phyloP scores from a whole-genome alignment of 805 yeast genomes.

The Pichia phayaonensis region DNA sequence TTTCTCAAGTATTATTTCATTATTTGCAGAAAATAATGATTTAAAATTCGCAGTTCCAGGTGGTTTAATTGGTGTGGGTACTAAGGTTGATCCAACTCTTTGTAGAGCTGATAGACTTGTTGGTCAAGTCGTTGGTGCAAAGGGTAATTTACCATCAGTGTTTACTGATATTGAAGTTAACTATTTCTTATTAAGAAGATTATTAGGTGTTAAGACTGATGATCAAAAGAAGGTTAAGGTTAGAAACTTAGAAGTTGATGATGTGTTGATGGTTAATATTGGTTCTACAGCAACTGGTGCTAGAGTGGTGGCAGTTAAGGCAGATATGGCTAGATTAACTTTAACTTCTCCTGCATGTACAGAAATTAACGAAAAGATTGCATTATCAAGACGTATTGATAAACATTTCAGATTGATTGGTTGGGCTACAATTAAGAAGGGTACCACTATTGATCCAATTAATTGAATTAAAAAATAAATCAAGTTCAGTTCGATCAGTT shows the following conservation, averaged over 20 bases:
- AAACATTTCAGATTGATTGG: constrained; percentile 99
- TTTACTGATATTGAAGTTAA: constrained; percentile 97
- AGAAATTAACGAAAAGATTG: constrained; percentile 96
- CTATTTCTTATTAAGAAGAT: constrained; percentile 91
- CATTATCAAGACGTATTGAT: constrained; percentile 96
- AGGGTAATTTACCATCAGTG: constrained; percentile 90
- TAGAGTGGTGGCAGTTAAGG: constrained; percentile 93
- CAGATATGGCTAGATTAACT: constrained; percentile 98
- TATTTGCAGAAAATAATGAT: constrained; percentile 96
- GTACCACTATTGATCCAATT: constrained; percentile 79
- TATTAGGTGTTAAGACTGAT: constrained; percentile 96
- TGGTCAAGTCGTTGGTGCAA: constrained; percentile 98
- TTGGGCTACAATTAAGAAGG: constrained; percentile 97
- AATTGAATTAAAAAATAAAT: constrained; percentile 26
- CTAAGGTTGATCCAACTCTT: constrained; percentile 95
- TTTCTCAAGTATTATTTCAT: constrained; percentile 85
- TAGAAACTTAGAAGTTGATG: constrained; percentile 87
- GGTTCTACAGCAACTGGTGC: constrained; percentile 99
- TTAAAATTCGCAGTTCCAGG: constrained; percentile 99
- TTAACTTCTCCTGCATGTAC: constrained; percentile 98
- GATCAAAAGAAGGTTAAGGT: constrained; percentile 97
- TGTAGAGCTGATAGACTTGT: constrained; percentile 99
- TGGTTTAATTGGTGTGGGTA: constrained; percentile 99
- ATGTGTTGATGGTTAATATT: constrained; percentile 96
- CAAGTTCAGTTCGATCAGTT: neutral